These are phyloP conservation scores for Trichoderma parareesei DNA, from an alignment of 495 filamentous ascomycete species.

Conservation along the genomic window DNA sequence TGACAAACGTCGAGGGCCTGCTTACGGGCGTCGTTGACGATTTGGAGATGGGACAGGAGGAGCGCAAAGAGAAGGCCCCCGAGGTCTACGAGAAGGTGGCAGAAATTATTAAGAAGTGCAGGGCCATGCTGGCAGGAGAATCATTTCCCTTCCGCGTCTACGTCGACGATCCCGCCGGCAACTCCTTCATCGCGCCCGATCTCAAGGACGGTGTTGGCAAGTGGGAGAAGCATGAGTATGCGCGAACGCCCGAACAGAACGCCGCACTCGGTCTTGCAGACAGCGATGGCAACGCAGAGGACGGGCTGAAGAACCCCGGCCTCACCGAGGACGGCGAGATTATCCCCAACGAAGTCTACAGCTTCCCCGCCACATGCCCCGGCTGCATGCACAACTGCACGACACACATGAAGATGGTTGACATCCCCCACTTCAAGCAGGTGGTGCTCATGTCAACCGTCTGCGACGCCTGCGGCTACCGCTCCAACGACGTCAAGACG, in stretches of 20 bases:
- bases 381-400: conserved; percentile 75
- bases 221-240: conserved; percentile 73
- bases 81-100: conserved; percentile 70
- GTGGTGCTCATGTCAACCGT: conserved; percentile 85
- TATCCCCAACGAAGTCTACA: conserved; percentile 79
- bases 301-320: conserved; percentile 20
- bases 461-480: conserved; percentile 88
- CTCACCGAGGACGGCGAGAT: conserved; percentile 62
- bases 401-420: conserved; percentile 91
- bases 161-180: conserved; percentile 89
- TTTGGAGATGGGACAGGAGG: conserved; percentile 64
- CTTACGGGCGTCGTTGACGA: conserved; percentile 67
- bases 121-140: conserved; percentile 62
- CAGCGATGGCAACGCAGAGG: conserved; percentile 20
- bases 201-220: conserved; percentile 66
- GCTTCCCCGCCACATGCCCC: conserved; percentile 82
- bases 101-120: conserved; percentile 58
- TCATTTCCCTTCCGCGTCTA: conserved; percentile 81
- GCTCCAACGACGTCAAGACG: conserved; percentile 91
- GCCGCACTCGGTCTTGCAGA: conserved; percentile 60
- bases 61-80: conserved; percentile 62
- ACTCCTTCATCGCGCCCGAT: conserved; percentile 92
- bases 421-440: conserved; percentile 94
- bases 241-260: conserved; percentile 78
- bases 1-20: conserved; percentile 88